Evolutionary conservation across 352 stramenopile genomes (phyloP).

Genomic region (Phytophthora chlamydospora): DNA sequence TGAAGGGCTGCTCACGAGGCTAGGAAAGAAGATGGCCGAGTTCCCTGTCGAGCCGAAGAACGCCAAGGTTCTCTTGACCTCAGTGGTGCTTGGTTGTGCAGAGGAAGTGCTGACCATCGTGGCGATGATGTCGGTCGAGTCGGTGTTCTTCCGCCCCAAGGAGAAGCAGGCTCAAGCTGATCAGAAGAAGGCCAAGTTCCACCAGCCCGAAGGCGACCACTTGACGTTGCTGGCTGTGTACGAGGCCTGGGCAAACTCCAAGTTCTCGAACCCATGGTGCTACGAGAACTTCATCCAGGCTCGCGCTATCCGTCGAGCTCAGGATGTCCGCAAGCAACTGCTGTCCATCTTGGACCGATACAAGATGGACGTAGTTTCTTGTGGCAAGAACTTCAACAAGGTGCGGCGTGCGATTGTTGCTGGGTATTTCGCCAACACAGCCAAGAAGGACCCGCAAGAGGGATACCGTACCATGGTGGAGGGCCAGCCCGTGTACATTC

Average conservation of each 20-base stretch:
- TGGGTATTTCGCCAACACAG: constrained; percentile 99
- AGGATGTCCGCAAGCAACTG: constrained; percentile 99
- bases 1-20: constrained; percentile 90
- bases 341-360: constrained; percentile 99
- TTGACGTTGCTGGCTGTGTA: constrained; percentile 98
- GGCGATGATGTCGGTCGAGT: constrained; percentile 98
- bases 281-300: constrained; percentile 99
- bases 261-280: constrained; percentile 99
- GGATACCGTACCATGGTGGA: constrained; percentile 99
- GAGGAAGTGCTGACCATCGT: constrained; percentile 99
- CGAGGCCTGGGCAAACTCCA: constrained; percentile 97
- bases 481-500: constrained; percentile 98
- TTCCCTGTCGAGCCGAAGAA: constrained; percentile 99
- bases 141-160: constrained; percentile 98
- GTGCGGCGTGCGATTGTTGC: constrained; percentile 98
- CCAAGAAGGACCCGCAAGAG: constrained; percentile 99
- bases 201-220: constrained; percentile 98
- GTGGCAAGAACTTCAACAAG: constrained; percentile 96
- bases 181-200: constrained; percentile 99
- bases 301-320: constrained; percentile 94
- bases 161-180: constrained; percentile 99
- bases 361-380: constrained; percentile 98
- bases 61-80: constrained; percentile 98
- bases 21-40: constrained; percentile 99
- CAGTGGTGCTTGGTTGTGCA: constrained; percentile 96